Conservation (phyloP, 345 rosid genomes). For the Salix arbutifolia region DNA sequence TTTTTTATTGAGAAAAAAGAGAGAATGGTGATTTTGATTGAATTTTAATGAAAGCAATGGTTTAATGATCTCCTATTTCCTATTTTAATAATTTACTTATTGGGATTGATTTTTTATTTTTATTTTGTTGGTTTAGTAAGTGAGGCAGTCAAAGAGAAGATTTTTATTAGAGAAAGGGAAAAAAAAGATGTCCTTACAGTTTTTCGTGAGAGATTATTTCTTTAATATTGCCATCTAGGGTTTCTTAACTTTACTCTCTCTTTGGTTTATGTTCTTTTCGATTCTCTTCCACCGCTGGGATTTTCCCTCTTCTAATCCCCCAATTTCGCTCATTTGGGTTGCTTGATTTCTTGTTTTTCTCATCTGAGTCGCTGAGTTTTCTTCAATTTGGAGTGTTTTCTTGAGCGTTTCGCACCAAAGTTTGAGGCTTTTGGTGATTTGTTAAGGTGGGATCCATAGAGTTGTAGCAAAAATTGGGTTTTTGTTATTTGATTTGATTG, state of each 20-base stretch:
- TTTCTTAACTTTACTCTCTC: constrained; percentile 23
- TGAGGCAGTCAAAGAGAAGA: constrained; percentile 13
- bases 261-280: constrained; percentile 8
- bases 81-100: constrained; percentile 27
- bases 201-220: constrained; percentile 29
- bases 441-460: constrained; percentile 13
- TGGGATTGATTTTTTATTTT: neutral
- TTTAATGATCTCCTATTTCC: constrained; percentile 6
- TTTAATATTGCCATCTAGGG: constrained; percentile 32
- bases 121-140: constrained; percentile 22
- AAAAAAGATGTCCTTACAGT: constrained; percentile 31
- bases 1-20: neutral
- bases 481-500: constrained; percentile 25
- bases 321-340: neutral
- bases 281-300: constrained; percentile 1
- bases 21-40: constrained; percentile 20
- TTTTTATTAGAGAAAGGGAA: constrained; percentile 30
- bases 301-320: neutral
- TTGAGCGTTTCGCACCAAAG: constrained; percentile 8
- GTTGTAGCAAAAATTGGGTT: constrained; percentile 26
- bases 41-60: constrained; percentile 19
- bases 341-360: constrained; percentile 5
- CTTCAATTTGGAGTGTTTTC: constrained; percentile 1
- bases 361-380: neutral
- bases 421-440: constrained; percentile 21